phyloP scores from a whole-genome alignment of 2,329 filamentous ascomycete genomes.

The Teratosphaeria destructans region DNA sequence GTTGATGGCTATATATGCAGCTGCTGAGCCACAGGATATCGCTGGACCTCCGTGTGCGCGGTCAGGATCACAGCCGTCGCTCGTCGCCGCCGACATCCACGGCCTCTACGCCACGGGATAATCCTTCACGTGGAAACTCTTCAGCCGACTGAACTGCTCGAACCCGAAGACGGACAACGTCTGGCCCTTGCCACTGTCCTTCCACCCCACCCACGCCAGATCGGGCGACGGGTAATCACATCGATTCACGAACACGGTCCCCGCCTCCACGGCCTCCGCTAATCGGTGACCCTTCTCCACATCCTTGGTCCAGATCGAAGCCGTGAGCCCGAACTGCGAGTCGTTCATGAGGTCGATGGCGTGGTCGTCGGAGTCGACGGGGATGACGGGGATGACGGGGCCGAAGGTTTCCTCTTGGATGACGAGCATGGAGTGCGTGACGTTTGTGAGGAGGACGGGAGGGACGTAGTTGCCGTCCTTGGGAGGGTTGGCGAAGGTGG shows the following conservation, averaged over 20 bases:
- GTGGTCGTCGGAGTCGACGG: slow-evolving; percentile 70
- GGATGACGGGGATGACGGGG: slow-evolving; percentile 82
- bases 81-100: too few relatives aligned
- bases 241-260: slow-evolving; percentile 92
- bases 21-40: not conserved
- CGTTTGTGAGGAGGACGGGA: slow-evolving; percentile 70
- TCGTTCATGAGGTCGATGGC: slow-evolving; percentile 85
- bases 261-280: slow-evolving; percentile 73
- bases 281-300: slow-evolving; percentile 63
- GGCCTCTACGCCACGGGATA: slow-evolving; percentile 32
- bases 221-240: slow-evolving; percentile 83
- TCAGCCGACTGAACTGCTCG: slow-evolving; percentile 90
- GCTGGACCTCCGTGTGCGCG: too few relatives aligned
- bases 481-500: slow-evolving; percentile 61
- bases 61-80: too few relatives aligned
- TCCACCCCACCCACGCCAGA: slow-evolving; percentile 65
- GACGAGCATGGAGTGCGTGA: slow-evolving; percentile 72
- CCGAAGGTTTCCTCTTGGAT: slow-evolving; percentile 96
- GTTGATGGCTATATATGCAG: not conserved
- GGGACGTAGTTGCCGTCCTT: slow-evolving; percentile 78
- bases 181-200: slow-evolving; percentile 87
- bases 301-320: slow-evolving; percentile 96
- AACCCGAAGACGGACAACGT: slow-evolving; percentile 86
- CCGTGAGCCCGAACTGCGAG: slow-evolving; percentile 85
- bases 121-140: slow-evolving; percentile 90